These are phyloP conservation scores for Fusarium hainanense DNA, from an alignment of 2,329 filamentous ascomycete species.

Conservation along the genomic window DNA sequence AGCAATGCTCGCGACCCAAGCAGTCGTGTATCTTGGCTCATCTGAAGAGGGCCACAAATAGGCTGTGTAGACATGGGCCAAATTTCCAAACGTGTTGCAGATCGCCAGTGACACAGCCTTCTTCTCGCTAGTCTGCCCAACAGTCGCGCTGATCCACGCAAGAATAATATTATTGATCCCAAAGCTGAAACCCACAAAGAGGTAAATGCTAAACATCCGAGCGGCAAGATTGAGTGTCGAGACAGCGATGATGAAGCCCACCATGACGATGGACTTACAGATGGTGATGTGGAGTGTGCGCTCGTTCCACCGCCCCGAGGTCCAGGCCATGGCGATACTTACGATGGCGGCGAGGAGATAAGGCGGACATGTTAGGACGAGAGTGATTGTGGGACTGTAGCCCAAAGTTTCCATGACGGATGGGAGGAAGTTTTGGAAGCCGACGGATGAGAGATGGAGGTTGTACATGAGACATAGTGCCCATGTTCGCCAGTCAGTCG, in stretches of 20 bases:
- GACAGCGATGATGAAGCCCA: conserved; percentile 39
- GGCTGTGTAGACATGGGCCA: conserved; percentile 30
- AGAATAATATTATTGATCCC: conserved; percentile 58
- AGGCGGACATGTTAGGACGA: conserved; percentile 62
- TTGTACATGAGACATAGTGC: conserved; percentile 46
- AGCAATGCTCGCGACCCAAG: conserved; percentile 25
- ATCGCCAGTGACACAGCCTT: conserved; percentile 45
- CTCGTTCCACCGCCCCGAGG: conserved; percentile 59
- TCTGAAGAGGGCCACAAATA: conserved; percentile 25
- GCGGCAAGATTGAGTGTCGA: conserved; percentile 40
- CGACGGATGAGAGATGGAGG: conserved; percentile 39
- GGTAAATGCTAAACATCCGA: conserved; percentile 47
- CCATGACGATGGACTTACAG: conserved; percentile 54
- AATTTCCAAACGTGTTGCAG: conserved; percentile 31
- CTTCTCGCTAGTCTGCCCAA: conserved; percentile 60
- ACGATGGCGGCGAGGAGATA: conserved; percentile 56
- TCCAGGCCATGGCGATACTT: conserved; percentile 32
- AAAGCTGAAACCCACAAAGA: conserved; percentile 54
- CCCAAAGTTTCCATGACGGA: conserved; percentile 58
- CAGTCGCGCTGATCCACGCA: conserved; percentile 54
- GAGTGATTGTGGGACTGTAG: conserved; percentile 58
- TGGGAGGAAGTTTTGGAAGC: conserved; percentile 47
- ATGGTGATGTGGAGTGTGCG: conserved; percentile 23
- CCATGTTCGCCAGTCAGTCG: conserved; percentile 46
- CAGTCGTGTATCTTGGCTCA: conserved; percentile 10